Conservation (phyloP, 2,329 filamentous ascomycete species). For the Hypoxylon sp. region DNA sequence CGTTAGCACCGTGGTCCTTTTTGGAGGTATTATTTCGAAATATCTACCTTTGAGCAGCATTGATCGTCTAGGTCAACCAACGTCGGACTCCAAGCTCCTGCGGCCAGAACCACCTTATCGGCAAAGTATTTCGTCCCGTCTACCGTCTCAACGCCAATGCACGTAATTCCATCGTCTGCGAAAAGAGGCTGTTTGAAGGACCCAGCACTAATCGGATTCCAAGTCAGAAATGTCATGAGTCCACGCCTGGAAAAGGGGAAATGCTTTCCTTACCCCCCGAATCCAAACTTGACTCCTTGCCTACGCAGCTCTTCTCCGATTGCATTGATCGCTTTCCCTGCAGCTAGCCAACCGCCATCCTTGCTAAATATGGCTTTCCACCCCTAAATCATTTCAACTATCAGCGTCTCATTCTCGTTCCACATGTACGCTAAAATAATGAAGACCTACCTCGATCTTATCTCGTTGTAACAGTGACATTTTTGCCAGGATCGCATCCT, state of each 20-base stretch:
- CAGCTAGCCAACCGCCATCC: constrained; percentile 64
- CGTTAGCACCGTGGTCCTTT: constrained; percentile 26
- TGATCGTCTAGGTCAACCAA: constrained; percentile 57
- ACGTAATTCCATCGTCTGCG: constrained; percentile 54
- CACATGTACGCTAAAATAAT: not conserved
- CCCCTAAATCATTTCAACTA: constrained; percentile 49
- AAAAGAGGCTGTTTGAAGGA: constrained; percentile 62
- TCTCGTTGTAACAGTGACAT: constrained; percentile 58
- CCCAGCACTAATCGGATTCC: constrained; percentile 54
- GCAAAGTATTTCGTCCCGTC: constrained; percentile 60
- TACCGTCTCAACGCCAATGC: constrained; percentile 59
- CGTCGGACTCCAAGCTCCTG: constrained; percentile 57
- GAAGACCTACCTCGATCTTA: constrained; percentile 55
- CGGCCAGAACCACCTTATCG: constrained; percentile 61
- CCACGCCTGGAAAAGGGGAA: not conserved
- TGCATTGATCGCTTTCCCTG: constrained; percentile 63
- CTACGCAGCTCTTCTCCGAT: constrained; percentile 58
- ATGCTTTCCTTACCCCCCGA: constrained; percentile 53
- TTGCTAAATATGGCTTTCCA: constrained; percentile 62
- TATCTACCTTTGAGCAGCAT: constrained; percentile 55
- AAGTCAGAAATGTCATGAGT: constrained; percentile 11
- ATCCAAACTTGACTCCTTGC: constrained; percentile 60
- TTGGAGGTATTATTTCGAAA: too few relatives aligned
- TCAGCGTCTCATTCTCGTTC: constrained; percentile 9
- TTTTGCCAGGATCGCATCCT: constrained; percentile 61